phyloP scores from a whole-genome alignment of 192 early-diverging fungal species.

The Coemansia guatemalensis region DNA sequence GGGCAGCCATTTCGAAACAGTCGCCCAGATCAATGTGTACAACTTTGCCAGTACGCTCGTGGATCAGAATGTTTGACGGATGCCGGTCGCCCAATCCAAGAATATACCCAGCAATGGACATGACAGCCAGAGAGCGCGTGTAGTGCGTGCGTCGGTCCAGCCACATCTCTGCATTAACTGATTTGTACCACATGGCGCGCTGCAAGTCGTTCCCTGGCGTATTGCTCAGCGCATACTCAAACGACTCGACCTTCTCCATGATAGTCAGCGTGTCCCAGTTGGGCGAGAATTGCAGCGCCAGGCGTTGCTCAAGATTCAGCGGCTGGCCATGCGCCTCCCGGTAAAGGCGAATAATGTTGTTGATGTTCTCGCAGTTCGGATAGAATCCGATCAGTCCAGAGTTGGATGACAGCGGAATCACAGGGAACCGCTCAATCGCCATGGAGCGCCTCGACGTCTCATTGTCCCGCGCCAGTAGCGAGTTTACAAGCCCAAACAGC shows the following conservation, averaged over 20 bases:
- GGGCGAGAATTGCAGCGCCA: slow-evolving; percentile 88
- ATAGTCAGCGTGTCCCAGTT: slow-evolving; percentile 90
- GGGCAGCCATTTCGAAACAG: slow-evolving; percentile 97
- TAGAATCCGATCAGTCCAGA: slow-evolving; percentile 97
- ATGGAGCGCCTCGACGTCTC: slow-evolving; percentile 93
- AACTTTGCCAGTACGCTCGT: slow-evolving; percentile 90
- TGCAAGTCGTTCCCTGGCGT: slow-evolving; percentile 97
- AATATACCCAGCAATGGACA: slow-evolving; percentile 99
- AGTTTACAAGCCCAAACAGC: slow-evolving; percentile 96
- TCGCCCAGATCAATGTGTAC: slow-evolving; percentile 99
- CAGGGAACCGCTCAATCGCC: slow-evolving; percentile 88
- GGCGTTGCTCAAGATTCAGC: slow-evolving; percentile 87
- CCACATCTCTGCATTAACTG: slow-evolving; percentile 95
- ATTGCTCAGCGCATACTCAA: slow-evolving; percentile 89
- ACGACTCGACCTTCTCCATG: slow-evolving; percentile 96
- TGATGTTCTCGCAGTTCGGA: slow-evolving; percentile 89
- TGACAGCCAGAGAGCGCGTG: slow-evolving; percentile 91
- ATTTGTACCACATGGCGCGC: slow-evolving; percentile 94
- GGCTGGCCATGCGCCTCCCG: slow-evolving; percentile 80
- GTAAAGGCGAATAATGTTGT: slow-evolving; percentile 86
- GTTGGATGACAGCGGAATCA: slow-evolving; percentile 94
- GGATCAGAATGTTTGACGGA: slow-evolving; percentile 96
- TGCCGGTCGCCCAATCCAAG: slow-evolving; percentile 96
- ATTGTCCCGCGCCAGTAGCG: slow-evolving; percentile 76
- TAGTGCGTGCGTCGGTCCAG: slow-evolving; percentile 97